Base-by-base conservation (phyloP, 768 basidiomycete genomes). In the Phanerodontia chrysosporium region DNA sequence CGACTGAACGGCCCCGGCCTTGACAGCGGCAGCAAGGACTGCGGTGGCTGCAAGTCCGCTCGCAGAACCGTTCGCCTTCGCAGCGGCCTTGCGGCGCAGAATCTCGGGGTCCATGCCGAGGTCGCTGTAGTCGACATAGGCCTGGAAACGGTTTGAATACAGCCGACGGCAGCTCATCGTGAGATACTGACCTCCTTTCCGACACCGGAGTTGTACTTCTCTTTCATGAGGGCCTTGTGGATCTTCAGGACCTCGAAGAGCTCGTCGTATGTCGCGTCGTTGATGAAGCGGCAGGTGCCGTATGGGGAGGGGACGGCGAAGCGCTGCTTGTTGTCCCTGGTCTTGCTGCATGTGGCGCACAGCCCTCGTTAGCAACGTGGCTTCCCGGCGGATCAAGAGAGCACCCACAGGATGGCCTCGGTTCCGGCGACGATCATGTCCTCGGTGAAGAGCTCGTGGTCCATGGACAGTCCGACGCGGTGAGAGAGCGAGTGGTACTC, bases 311-410 rank as follows among this genome's bases (percentile, higher is more conserved):
- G 62, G 16, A 63, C 51, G 3, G 58, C 62, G 28, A 63, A 63
- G 35, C 62, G 58, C 32, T 63, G 62, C 49, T 63, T 63, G 55
- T 63, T 63, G 29, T 63, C 62, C 25, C 62, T 60, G 2, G 62
- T 63, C 46, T 63, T 63, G 55, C 62, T 63, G 18, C 32, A 35
- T 10, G 48, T 56, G 30, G 39, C 1, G 46, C 24, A 4, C 5
- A 24, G n/a, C 13, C 7, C 3, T 21, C 14, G 16, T 35, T n/a
- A 45, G 57, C 24, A 21, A 45, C 4, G 14, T n/a, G 27, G 10
- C 30, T 16, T 1, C 30, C 22, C 29, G 13, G 49, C 18, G 3
- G 14, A 45, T 24, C 5, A 24, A 13, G 27, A 24, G 5, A 48
- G 8, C 9, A 56, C 61, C 30, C 24, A 63, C 62, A 63, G 28